Percentiles rank a stretch among this genome's conserved stretches.
Evolutionary conservation across 495 filamentous ascomycete genomes (phyloP).

Genomic region (Lasiosphaeria ovina): DNA sequence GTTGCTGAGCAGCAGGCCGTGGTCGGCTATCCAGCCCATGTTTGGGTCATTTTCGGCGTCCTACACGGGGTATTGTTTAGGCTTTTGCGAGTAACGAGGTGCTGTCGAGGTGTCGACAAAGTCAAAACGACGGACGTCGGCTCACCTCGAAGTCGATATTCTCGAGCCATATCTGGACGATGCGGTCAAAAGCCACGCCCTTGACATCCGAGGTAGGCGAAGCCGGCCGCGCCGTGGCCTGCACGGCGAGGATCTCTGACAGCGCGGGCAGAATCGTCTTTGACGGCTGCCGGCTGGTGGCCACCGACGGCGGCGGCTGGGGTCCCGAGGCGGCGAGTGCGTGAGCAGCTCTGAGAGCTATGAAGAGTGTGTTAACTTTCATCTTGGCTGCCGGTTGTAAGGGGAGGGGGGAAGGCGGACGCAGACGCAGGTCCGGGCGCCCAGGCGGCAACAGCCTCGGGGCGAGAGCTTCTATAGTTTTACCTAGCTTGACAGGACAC

Average conservation of each 20-base stretch:
- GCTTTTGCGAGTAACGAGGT: no score
- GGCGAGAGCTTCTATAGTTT: no score
- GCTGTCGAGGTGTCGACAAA: neutral
- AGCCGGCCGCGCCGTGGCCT: slow-evolving; percentile 35
- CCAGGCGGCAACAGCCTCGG: no score
- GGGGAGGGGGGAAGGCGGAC: no score
- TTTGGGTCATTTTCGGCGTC: slow-evolving; percentile 24
- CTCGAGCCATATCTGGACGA: slow-evolving; percentile 70
- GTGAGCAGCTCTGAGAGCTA: no score
- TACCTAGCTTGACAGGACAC: no score
- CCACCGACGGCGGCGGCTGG: neutral
- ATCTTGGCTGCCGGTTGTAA: no score
- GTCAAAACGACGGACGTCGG: neutral
- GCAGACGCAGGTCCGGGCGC: no score
- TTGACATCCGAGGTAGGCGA: slow-evolving; percentile 59
- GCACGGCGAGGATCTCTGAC: slow-evolving; percentile 24
- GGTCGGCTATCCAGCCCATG: slow-evolving; percentile 51
- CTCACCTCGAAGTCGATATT: slow-evolving; percentile 56
- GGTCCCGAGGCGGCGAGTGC: neutral
- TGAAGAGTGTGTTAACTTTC: no score
- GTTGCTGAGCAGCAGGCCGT: slow-evolving; percentile 65
- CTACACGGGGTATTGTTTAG: neutral
- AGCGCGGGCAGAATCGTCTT: slow-evolving; percentile 1
- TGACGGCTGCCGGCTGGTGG: neutral
- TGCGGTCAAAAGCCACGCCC: slow-evolving; percentile 65